Evolutionary conservation across 345 rosid genomes (phyloP), one percentile per base, ranked within the genome.

Genomic region (Corymbia maculata): DNA sequence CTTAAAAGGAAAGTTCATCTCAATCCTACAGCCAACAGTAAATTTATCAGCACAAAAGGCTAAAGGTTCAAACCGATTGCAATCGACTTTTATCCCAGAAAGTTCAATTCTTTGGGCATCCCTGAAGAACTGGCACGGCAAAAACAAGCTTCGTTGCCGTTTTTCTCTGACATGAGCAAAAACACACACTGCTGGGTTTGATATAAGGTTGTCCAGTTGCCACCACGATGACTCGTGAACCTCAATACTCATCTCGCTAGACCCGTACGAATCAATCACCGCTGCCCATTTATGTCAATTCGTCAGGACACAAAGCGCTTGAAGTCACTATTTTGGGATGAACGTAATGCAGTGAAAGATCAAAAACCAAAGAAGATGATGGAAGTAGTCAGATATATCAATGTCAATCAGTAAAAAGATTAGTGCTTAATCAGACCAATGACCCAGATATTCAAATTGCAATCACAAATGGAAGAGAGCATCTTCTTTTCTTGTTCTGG

Each of bases 191-290:
- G 82, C 82, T 0, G 4, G 49, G 26, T 75, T 75, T 42, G 82
- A 75, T 49, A 3, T 10, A 0, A 36, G 49, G 1, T 19, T 19
- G 28, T 21, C 13, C 82, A 0, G 26, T 42, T 0, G 15, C 49
- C 82, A 19, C 7, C 1, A 26, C 7, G 10, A 75, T 42, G 49
- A 75, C 49, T 10, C 7, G 0, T 0, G 26, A 36, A 70, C 47
- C 82, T 17, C 47, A 7, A 36, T 44, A 36, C 13, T 0, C 0
- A 1, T 36, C 82, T 3, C 1, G 7, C 13, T 17, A 42, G 8
- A 75, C 22, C 6, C 6, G 49, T 42, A 75, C 1, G 28, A 36
- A 42, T 75, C 47, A 19, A 36, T 26, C 28, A 22, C 21, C 82
- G 6, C 82, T 5, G 8, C 49, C 47, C 28, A 19, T 75, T 75